Conservation (phyloP, 257 asterid genomes). For the Marsdenia floribunda region DNA sequence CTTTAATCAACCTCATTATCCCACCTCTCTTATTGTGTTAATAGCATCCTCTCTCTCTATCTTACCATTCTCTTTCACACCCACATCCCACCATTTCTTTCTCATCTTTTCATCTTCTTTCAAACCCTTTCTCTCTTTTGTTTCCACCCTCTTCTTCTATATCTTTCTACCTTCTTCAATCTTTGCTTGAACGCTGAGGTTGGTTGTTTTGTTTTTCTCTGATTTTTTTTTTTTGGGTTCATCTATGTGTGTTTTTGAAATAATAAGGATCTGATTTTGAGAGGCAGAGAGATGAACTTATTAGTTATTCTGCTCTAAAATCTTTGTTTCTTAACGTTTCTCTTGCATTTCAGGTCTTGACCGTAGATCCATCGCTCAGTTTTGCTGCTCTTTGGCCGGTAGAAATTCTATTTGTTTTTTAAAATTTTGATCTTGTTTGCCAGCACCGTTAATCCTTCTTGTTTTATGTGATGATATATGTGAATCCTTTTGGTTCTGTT, state of each 20-base stretch:
- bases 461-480: conserved; percentile 2
- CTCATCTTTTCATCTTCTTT: conserved; percentile 23
- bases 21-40: conserved; percentile 16
- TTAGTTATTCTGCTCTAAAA: conserved; percentile 14
- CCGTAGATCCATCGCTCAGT: conserved; percentile 52
- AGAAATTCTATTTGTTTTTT: conserved; percentile 17
- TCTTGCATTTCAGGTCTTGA: conserved; percentile 52
- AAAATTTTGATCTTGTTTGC: conserved; percentile 4
- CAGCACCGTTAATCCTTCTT: not conserved
- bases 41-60: conserved; percentile 12
- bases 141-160: conserved; percentile 15
- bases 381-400: conserved; percentile 50
- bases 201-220: conserved; percentile 9
- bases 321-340: conserved; percentile 18
- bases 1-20: conserved; percentile 25
- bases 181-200: conserved; percentile 34
- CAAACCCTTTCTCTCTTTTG: conserved; percentile 21
- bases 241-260: not conserved
- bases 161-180: conserved; percentile 12
- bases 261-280: conserved; percentile 14
- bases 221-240: conserved; percentile 1
- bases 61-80: conserved; percentile 23
- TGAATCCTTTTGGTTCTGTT: conserved; percentile 3
- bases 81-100: conserved; percentile 37
- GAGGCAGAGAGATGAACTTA: conserved; percentile 9